Base-by-base conservation (phyloP, 2,329 filamentous ascomycete genomes). In the Cyphellophora attinorum region DNA sequence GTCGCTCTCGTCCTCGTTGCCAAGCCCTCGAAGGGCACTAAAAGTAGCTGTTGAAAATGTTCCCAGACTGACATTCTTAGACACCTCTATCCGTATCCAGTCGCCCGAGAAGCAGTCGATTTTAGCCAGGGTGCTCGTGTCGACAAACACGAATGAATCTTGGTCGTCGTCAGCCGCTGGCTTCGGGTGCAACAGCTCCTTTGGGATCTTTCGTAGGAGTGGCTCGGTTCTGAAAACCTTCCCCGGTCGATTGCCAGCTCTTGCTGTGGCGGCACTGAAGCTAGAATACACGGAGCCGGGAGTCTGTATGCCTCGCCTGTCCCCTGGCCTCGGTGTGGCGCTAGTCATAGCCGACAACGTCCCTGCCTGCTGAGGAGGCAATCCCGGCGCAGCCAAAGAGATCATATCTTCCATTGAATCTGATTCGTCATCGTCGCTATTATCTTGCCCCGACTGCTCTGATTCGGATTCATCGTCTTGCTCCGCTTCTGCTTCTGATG, bases 71-170 rank as follows among this genome's bases (percentile, higher is more conserved):
- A 82, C 42, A 74, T 78, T 14, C 45, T 82, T 72, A 0, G 83
- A 73, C 5, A 76, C 70, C 59, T 94, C 85, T 8, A 95, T 68
- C 14, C 81, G 79, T 8, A 94, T 85, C 91, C 91, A 98, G 53
- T 98, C 91, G 18, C 91, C 91, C 1, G 89, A 96, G 54, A 98
- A 98, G 57, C 89, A 96, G 11, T 89, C 88, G 35, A 98, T 81
- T 48, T 88, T 86, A 11, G 85, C 81, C 13, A 98, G 61, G 1
- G 85, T 84, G 38, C 76, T 79, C 5, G 93, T 81, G 49, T 95
- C 86, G 4, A 98, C 88, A 51, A 89, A 98, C 2, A 96, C 73
- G 31, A 91, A 78, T 2, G 85, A 79, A 48, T 81, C 76, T 48
- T 93, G 81, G 45, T 94, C 86, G 41, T 98, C 91, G 41, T 95